These are phyloP conservation scores for Alternaria rosae DNA, from an alignment of 2,329 filamentous ascomycete genomes.

Conservation along the genomic window DNA sequence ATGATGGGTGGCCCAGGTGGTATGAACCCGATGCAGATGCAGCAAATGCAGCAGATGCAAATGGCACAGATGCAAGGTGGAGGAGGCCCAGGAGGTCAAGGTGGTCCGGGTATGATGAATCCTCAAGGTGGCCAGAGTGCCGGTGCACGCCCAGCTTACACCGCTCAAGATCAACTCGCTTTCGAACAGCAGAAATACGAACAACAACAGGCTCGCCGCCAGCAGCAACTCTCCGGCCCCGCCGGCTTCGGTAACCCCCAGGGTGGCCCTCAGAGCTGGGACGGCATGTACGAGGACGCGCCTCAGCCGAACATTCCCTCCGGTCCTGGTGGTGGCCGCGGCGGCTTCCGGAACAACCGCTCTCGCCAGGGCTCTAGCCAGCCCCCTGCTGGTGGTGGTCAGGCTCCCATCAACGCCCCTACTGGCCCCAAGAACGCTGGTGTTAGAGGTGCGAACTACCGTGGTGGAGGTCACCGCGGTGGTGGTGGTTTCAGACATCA, in stretches of 20 bases:
- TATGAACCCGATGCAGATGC: slow-evolving; percentile 74
- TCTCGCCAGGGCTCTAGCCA: slow-evolving; percentile 50
- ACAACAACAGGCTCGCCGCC: slow-evolving; percentile 68
- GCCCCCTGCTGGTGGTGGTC: slow-evolving; percentile 50
- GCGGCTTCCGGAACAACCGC: slow-evolving; percentile 46
- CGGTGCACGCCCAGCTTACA: slow-evolving; percentile 61
- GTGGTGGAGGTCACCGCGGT: slow-evolving; percentile 72
- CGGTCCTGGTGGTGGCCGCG: slow-evolving; percentile 55
- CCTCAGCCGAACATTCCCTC: slow-evolving; percentile 76
- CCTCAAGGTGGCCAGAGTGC: slow-evolving; percentile 28
- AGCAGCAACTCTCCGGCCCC: slow-evolving; percentile 51
- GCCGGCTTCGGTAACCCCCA: slow-evolving; percentile 56
- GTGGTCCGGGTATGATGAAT: slow-evolving; percentile 37
- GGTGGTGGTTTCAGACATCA: slow-evolving; percentile 40
- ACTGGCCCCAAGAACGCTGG: slow-evolving; percentile 97
- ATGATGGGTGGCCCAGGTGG: slow-evolving; percentile 57
- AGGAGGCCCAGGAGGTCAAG: slow-evolving; percentile 45
- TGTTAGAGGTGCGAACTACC: slow-evolving; percentile 89
- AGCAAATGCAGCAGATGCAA: slow-evolving; percentile 73
- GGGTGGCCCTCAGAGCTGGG: slow-evolving; percentile 84
- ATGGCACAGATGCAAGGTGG: slow-evolving; percentile 55
- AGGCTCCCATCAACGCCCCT: slow-evolving; percentile 78
- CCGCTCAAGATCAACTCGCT: slow-evolving; percentile 73
- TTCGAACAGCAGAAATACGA: slow-evolving; percentile 84
- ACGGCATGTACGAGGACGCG: slow-evolving; percentile 97